Evolutionary conservation across 345 rosid species (phyloP).

Genomic region (Streptanthus diversifolius): DNA sequence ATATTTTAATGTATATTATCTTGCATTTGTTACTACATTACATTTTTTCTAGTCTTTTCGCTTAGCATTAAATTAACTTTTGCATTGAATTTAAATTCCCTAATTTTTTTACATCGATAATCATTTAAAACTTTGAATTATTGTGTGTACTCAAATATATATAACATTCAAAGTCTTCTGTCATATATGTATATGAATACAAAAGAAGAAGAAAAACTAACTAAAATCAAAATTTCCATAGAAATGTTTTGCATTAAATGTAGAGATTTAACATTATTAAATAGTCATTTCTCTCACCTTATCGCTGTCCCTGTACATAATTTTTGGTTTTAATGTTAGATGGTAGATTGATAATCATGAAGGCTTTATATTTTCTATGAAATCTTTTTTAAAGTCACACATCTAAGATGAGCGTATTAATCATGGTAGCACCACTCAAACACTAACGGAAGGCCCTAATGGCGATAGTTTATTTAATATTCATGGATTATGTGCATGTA

Average conservation of each 20-base stretch:
- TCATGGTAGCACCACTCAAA: slow-evolving; percentile 20
- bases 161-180: background rate
- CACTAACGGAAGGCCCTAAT: slow-evolving; percentile 4
- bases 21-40: too few relatives aligned
- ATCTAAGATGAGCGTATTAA: slow-evolving; percentile 25
- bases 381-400: slow-evolving; percentile 9
- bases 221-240: background rate
- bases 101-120: too few relatives aligned
- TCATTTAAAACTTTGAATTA: too few relatives aligned
- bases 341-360: slow-evolving; percentile 25
- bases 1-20: too few relatives aligned
- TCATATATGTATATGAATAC: background rate
- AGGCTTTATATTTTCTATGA: background rate
- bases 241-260: background rate
- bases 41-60: too few relatives aligned
- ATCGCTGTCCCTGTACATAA: slow-evolving; percentile 19
- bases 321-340: slow-evolving; percentile 1
- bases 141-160: background rate
- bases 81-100: too few relatives aligned
- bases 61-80: too few relatives aligned
- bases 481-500: background rate
- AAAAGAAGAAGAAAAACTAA: background rate
- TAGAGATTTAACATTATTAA: background rate
- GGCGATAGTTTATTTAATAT: background rate
- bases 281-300: slow-evolving; percentile 3